Evolutionary conservation across 106 monocot genomes (phyloP).

Genomic region (Triglochin maritima): DNA sequence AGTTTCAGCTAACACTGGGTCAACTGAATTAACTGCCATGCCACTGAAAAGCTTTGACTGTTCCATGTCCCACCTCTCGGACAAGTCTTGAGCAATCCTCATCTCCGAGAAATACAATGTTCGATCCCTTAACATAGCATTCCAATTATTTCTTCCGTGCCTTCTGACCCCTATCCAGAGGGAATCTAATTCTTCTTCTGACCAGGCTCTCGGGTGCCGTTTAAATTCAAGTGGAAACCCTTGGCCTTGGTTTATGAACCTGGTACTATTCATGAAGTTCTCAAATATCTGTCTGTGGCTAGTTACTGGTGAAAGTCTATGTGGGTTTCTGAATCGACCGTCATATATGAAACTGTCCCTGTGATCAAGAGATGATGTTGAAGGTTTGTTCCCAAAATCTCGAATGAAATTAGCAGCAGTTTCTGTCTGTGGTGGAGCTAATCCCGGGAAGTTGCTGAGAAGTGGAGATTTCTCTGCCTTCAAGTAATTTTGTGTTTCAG

Average conservation of each 20-base stretch:
- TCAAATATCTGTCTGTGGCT: constrained; percentile 16
- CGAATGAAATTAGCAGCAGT: background rate
- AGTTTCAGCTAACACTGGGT: constrained; percentile 5
- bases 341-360: constrained; percentile 5
- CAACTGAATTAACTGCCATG: constrained; percentile 2
- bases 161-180: constrained; percentile 97
- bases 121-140: constrained; percentile 57
- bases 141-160: constrained; percentile 73
- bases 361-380: background rate
- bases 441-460: constrained; percentile 24
- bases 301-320: constrained; percentile 14
- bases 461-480: constrained; percentile 3
- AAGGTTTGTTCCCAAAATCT: constrained; percentile 4
- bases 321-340: background rate
- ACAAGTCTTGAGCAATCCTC: constrained; percentile 52
- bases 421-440: constrained; percentile 3
- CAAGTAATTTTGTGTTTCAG: constrained; percentile 9
- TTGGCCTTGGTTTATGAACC: constrained; percentile 22
- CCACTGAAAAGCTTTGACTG: constrained; percentile 50
- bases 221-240: constrained; percentile 13
- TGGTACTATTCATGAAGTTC: constrained; percentile 8
- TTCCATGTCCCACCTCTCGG: constrained; percentile 59
- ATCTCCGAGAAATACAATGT: constrained; percentile 35
- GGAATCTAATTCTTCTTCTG: constrained; percentile 88
- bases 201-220: constrained; percentile 37